Evolutionary conservation across 2,329 filamentous ascomycete species (phyloP), one percentile per base, ranked within the genome.

Genomic region (Blastomyces emzantsi): DNA sequence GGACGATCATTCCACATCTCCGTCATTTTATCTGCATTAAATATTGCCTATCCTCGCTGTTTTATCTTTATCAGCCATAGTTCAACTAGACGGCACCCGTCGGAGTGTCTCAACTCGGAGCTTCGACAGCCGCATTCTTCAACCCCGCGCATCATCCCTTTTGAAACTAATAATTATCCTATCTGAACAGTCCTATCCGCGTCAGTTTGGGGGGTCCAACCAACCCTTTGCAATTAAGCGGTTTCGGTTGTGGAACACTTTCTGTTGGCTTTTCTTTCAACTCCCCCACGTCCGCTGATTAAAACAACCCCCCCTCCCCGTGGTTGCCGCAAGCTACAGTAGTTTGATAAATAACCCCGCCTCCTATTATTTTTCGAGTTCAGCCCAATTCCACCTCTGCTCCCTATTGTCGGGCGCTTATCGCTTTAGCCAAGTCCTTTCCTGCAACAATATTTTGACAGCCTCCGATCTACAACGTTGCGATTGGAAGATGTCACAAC

Each of bases 401-500:
- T 33, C 41, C 57, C 22, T 25, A 33, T 49, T 47, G 0, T 28
- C 19, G 2, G 25, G 17, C 25, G 17, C 15, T 9, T 60, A 17
- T 55, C 30, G 15, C 52, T 22, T 55, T 33, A 36, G 8, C 41
- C 25, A 33, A n/a, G 22, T 11, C 41, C 11, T 25, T 57, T 33
- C 5, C 43, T 7, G 17, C 2, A 17, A 15, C 41, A 43, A 33
- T 30, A 2, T 30, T 13, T 3, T 45, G 57, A 19, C 41, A 30
- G 6, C 5, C 45, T 47, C 15, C 22, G 2, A 49, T 33, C 41
- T 30, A 47, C 57, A 47, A 7, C 7, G 15, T 45, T 15, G 41
- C 49, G 30, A 19, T 30, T 39, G n/a, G 11, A 52, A 56, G 8
- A 60, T 62, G 63, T 49, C 60, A n/a, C 52, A 52, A 51, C 19